These are phyloP conservation scores for Sclerospora graminicola DNA, from an alignment of 352 stramenopile genomes.

Conservation along the genomic window DNA sequence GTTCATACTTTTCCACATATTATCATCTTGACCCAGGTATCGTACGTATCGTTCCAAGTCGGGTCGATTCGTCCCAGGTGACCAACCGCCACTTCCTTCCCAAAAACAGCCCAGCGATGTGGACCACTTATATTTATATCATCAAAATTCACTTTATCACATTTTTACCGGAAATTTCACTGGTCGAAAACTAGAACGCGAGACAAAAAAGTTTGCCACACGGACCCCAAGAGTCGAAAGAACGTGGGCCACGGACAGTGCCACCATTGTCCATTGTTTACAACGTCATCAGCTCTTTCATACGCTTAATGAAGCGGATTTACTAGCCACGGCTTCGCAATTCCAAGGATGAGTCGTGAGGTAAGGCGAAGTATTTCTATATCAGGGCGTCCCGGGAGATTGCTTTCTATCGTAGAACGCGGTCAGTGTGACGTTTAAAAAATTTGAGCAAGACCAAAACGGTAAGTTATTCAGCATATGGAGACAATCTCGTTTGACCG, in stretches of 20 bases:
- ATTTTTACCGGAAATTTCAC: conserved; percentile 64
- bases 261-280: conserved; percentile 54
- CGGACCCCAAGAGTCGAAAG: conserved; percentile 23
- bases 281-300: conserved; percentile 76
- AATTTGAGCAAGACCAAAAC: conserved; percentile 40
- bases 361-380: conserved; percentile 72
- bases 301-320: conserved; percentile 54
- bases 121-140: no score
- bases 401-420: conserved; percentile 72
- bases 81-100: no score
- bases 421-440: conserved; percentile 77
- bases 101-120: no score
- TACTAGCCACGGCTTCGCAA: conserved; percentile 36
- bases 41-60: no score
- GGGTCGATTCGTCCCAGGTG: no score
- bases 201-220: conserved; percentile 19
- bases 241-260: conserved; percentile 21
- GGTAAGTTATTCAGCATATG: conserved; percentile 11
- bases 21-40: no score
- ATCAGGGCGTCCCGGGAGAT: conserved; percentile 58
- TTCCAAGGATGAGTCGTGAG: conserved; percentile 48
- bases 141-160: no score
- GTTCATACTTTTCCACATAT: no score
- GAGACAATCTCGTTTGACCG: conserved; percentile 7
- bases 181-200: conserved; percentile 32